phyloP scores from a whole-genome alignment of 2,329 filamentous ascomycete species.

The Fonsecaea multimorphosa region DNA sequence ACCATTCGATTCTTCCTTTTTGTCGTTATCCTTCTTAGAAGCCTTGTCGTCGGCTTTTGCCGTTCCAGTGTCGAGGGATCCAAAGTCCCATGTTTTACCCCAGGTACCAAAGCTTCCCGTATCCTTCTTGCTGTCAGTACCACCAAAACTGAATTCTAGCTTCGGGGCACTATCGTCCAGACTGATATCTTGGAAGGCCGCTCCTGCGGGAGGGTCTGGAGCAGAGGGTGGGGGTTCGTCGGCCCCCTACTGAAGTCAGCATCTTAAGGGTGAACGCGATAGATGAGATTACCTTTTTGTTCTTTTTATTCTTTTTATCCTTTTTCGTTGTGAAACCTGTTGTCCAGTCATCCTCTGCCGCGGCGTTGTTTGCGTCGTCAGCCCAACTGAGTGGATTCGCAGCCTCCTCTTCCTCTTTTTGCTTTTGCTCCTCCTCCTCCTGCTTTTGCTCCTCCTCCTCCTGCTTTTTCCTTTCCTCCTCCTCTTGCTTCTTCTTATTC shows the following conservation, averaged over 20 bases:
- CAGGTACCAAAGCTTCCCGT: conserved; percentile 61
- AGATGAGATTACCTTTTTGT: conserved; percentile 57
- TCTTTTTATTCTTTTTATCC: conserved; percentile 58
- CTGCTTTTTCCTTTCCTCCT: conserved; percentile 42
- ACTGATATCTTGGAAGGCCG: conserved; percentile 72
- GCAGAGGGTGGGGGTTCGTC: conserved; percentile 45
- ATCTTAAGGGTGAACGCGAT: neutral
- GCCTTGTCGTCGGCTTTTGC: conserved; percentile 43
- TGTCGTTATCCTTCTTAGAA: conserved; percentile 40
- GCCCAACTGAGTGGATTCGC: conserved; percentile 52
- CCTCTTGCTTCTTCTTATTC: conserved; percentile 44
- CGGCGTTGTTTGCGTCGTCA: conserved; percentile 49
- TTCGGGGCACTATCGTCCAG: conserved; percentile 66
- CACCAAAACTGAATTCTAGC: conserved; percentile 62
- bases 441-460: conserved; percentile 43
- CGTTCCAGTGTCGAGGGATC: conserved; percentile 44
- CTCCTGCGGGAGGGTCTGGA: conserved; percentile 47
- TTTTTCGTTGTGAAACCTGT: conserved; percentile 52
- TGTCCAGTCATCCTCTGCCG: conserved; percentile 60
- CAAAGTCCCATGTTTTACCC: conserved; percentile 64
- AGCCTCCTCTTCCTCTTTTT: conserved; percentile 44
- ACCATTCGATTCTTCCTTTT: conserved; percentile 39
- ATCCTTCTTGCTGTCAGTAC: conserved; percentile 50
- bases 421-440: conserved; percentile 44
- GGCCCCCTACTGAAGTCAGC: conserved; percentile 38